phyloP scores from a whole-genome alignment of 352 stramenopile species.

The Elongisporangium prolatum region DNA sequence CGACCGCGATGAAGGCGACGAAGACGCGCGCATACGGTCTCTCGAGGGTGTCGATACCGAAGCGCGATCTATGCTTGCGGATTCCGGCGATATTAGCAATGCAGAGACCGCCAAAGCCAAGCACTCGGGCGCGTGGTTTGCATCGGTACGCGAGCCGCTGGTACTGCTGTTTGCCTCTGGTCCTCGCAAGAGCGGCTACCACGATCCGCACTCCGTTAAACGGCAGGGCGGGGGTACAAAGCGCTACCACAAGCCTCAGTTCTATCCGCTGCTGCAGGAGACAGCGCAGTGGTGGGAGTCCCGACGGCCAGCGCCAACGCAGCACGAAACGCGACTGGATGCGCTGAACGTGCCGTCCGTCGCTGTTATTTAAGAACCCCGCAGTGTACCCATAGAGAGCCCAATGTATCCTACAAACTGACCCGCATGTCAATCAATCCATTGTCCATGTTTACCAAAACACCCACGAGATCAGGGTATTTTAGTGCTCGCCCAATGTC shows the following conservation, averaged over 20 bases:
- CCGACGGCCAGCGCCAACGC: conserved; percentile 12
- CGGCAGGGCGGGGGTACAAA: conserved; percentile 8
- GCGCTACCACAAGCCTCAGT: conserved; percentile 40
- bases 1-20: conserved; percentile 16
- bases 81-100: neutral
- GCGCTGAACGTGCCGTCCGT: neutral
- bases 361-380: neutral
- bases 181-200: neutral
- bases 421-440: neutral
- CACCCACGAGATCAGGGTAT: neutral
- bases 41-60: neutral
- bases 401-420: neutral
- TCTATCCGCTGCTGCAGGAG: conserved; percentile 58
- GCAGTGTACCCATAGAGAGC: neutral
- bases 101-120: neutral
- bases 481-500: neutral
- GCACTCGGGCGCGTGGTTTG: neutral
- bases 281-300: conserved; percentile 49
- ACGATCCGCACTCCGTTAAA: conserved; percentile 7
- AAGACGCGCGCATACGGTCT: neutral
- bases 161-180: neutral
- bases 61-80: neutral
- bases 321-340: conserved; percentile 3
- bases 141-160: neutral
- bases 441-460: neutral